Conservation (phyloP, 495 filamentous ascomycete species). For the Penicillium roqueforti region DNA sequence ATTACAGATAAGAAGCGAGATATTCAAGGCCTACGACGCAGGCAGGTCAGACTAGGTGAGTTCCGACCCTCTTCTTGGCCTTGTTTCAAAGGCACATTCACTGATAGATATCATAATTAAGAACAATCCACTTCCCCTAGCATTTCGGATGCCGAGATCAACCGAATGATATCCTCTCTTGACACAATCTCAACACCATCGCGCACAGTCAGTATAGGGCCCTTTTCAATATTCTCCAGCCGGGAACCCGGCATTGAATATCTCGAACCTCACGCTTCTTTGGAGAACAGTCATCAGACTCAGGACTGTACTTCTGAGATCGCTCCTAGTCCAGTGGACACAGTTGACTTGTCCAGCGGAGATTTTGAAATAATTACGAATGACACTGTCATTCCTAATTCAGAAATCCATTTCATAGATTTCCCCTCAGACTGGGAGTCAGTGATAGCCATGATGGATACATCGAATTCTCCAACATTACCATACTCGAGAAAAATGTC, state of each 20-base stretch:
- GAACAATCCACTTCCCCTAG: constrained; percentile 5
- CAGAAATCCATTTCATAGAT: background rate
- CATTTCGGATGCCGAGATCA: constrained; percentile 2
- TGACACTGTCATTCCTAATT: background rate
- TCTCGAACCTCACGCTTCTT: background rate
- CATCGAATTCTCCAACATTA: background rate
- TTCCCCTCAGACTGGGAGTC: background rate
- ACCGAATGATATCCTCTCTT: constrained; percentile 1
- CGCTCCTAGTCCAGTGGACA: background rate
- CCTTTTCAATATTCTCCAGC: constrained; percentile 6
- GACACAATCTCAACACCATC: background rate
- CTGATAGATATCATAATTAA: background rate
- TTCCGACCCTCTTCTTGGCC: background rate
- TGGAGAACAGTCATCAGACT: background rate
- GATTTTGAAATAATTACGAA: background rate
- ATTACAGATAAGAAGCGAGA: background rate
- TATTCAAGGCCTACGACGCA: background rate
- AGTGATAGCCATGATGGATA: background rate
- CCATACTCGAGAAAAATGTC: background rate
- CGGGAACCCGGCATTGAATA: background rate
- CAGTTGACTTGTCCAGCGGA: background rate
- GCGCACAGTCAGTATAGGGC: background rate
- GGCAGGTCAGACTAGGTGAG: constrained; percentile 7
- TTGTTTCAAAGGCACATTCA: background rate
- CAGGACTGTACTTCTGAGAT: background rate